These are phyloP conservation scores for Podaxis rugospora DNA, from an alignment of 768 basidiomycete genomes.

Conservation along the genomic window DNA sequence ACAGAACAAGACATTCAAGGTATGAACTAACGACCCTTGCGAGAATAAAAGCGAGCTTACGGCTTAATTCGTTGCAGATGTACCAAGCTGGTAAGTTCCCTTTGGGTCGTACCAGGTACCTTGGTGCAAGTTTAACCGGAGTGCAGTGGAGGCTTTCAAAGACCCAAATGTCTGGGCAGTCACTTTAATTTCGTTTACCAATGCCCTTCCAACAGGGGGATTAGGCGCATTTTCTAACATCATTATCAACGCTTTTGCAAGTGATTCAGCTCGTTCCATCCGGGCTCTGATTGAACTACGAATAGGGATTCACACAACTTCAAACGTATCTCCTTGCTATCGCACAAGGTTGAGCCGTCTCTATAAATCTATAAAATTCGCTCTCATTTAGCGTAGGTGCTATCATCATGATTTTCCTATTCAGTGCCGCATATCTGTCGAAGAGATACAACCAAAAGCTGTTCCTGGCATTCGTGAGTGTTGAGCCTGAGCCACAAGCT, in stretches of 20 bases:
- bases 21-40: not conserved
- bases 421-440: slow-evolving; percentile 37
- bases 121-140: not conserved
- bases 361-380: not conserved
- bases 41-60: not conserved
- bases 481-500: not conserved
- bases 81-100: slow-evolving; percentile 28
- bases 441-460: slow-evolving; percentile 40
- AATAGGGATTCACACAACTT: slow-evolving; percentile 40
- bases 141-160: slow-evolving; percentile 35
- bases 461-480: slow-evolving; percentile 36
- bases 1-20: slow-evolving; percentile 48
- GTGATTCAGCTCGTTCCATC: not conserved
- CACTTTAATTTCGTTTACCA: slow-evolving; percentile 41
- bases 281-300: not conserved
- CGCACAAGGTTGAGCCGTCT: slow-evolving; percentile 27
- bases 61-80: slow-evolving; percentile 10
- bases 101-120: not conserved
- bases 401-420: slow-evolving; percentile 39
- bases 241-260: slow-evolving; percentile 41
- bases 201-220: slow-evolving; percentile 43
- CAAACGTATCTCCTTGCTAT: slow-evolving; percentile 52
- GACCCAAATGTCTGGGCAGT: slow-evolving; percentile 46
- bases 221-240: slow-evolving; percentile 51
- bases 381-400: slow-evolving; percentile 20